Conservation (phyloP, 345 rosid species). For the Corchorus capsularis region DNA sequence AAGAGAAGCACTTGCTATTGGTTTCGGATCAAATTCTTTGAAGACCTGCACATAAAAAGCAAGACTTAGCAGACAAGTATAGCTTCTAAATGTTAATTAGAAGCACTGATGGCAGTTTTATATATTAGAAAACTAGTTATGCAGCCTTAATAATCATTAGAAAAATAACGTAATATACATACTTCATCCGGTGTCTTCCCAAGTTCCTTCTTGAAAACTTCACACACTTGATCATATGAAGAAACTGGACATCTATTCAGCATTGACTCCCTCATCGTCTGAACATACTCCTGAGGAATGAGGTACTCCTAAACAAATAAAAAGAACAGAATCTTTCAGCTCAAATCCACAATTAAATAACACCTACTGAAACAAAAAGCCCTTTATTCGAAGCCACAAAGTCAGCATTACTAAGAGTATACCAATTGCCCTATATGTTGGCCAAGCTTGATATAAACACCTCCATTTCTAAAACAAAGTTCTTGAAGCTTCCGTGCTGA, state of each 20-base stretch:
- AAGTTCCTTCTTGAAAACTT: slow-evolving; percentile 87
- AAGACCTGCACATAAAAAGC: slow-evolving; percentile 51
- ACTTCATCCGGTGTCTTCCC: slow-evolving; percentile 87
- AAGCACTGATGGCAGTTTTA: background rate
- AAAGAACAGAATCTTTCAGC: slow-evolving; percentile 1
- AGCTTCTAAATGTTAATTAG: slow-evolving; percentile 4
- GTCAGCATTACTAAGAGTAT: slow-evolving; percentile 24
- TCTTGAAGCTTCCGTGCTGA: slow-evolving; percentile 91
- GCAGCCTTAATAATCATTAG: slow-evolving; percentile 3
- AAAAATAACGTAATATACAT: slow-evolving; percentile 21
- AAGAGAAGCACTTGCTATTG: slow-evolving; percentile 96
- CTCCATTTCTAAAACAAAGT: slow-evolving; percentile 89
- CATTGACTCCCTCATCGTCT: slow-evolving; percentile 84
- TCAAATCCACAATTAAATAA: background rate
- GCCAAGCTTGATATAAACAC: slow-evolving; percentile 94
- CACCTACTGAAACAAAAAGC: slow-evolving; percentile 10
- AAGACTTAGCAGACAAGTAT: slow-evolving; percentile 7
- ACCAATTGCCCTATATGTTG: slow-evolving; percentile 93
- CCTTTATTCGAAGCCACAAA: background rate
- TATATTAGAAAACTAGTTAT: slow-evolving; percentile 8
- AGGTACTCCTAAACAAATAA: slow-evolving; percentile 65
- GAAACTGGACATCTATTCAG: slow-evolving; percentile 92
- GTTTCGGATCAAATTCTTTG: slow-evolving; percentile 81
- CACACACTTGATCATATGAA: slow-evolving; percentile 89
- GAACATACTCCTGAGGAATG: slow-evolving; percentile 85